Base-by-base conservation (phyloP, 2,329 filamentous ascomycete genomes). In the Thielaviopsis musarum region DNA sequence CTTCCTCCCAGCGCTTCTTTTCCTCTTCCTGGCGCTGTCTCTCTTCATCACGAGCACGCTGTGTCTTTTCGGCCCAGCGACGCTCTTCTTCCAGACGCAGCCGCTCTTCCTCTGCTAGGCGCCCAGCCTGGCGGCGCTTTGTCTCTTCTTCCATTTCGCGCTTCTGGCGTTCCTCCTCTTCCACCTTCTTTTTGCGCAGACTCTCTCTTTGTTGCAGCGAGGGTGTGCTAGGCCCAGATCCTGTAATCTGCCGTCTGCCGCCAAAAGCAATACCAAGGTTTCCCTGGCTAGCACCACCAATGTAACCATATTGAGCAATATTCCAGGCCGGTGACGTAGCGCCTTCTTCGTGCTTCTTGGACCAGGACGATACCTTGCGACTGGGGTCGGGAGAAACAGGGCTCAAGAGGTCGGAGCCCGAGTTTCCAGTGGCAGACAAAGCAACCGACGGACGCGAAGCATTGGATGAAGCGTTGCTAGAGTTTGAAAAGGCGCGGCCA, bases 281-380 rank as follows among this genome's bases (percentile, higher is more conserved):
- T 2, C 89, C 91, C 70, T 98, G 93, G 67, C 88, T 96, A 26
- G 93, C 93, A 55, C 93, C 93, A 61, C 93, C 93, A 86, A 97
- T 93, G 71, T 96, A 98, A 7, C 93, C 91, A 69, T 98, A 98
- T 69, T 98, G 93, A 60, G 91, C 87, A 65, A 97, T 97, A 69
- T 97, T 98, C 93, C 93, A 98, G 1, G 93, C 93, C 0, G 93
- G 93, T 26, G 84, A 78, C 1, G 91, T 96, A 52, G 78, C 79
- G 17, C 81, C 81, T 70, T 96, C 87, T 65, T 96, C 88, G 59
- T 81, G 79, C 70, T 80, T 88, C 69, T 83, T 94, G 71, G 88
- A 95, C 93, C 93, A 97, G 71, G 83, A 94, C 57, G 82, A 77
- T 15, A 77, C 70, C 30, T 77, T 77, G 34, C 77, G 80, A 52